phyloP scores from a whole-genome alignment of 345 rosid genomes.

The Excoecaria agallocha region DNA sequence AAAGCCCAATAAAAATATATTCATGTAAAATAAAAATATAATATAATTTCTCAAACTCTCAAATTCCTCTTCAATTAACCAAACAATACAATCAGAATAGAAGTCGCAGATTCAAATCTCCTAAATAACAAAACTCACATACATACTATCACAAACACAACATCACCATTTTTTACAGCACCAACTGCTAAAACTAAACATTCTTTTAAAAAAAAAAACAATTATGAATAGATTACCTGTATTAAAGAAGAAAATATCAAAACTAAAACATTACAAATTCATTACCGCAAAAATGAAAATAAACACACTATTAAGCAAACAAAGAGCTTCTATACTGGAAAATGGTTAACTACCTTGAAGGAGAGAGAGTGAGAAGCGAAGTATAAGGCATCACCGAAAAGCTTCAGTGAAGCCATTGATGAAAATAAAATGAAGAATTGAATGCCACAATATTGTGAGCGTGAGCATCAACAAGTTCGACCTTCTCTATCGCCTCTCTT shows the following conservation, averaged over 20 bases:
- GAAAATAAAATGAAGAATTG: constrained; percentile 72
- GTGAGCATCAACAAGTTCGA: constrained; percentile 73
- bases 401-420: constrained; percentile 70
- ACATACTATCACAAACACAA: neutral
- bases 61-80: constrained; percentile 59
- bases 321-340: no score
- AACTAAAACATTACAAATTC: neutral
- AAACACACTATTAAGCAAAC: neutral
- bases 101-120: neutral
- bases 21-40: no score
- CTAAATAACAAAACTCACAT: neutral
- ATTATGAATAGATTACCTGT: no score
- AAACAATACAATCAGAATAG: neutral
- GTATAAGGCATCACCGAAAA: constrained; percentile 63
- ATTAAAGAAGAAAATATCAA: neutral
- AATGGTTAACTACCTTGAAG: constrained; percentile 53
- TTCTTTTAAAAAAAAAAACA: no score
- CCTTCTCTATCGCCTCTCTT: constrained; percentile 50
- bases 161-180: no score
- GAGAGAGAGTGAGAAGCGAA: constrained; percentile 68
- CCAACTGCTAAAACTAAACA: no score
- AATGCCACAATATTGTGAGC: constrained; percentile 75
- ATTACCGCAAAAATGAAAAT: neutral
- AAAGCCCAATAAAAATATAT: no score
- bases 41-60: no score